A percentile compares a stretch with the other conserved stretches of the same genome.
phyloP scores from a whole-genome alignment of 352 stramenopile species.

The Globisporangium splendens region DNA sequence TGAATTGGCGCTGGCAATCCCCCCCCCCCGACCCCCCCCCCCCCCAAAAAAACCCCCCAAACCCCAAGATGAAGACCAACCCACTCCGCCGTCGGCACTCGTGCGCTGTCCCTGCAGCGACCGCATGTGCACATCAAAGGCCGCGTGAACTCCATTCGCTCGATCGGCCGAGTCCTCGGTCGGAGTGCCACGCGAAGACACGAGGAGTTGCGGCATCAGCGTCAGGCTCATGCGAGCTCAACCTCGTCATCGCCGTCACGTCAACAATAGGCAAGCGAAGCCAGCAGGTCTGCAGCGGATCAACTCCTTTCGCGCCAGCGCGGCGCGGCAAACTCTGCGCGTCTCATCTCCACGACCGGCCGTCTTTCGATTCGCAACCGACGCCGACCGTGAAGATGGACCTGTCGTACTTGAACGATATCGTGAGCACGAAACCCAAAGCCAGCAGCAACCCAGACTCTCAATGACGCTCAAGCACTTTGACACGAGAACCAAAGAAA shows the following conservation, averaged over 20 bases:
- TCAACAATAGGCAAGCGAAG: constrained; percentile 13
- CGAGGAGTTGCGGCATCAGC: constrained; percentile 7
- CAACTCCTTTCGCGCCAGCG: constrained; percentile 13
- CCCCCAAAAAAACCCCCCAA: too few species aligned
- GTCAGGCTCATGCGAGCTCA: neutral
- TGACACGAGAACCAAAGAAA: too few species aligned
- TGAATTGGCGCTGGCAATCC: too few species aligned
- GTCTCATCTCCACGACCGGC: too few species aligned
- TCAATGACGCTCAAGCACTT: too few species aligned
- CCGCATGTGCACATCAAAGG: neutral
- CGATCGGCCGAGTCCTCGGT: constrained; percentile 25
- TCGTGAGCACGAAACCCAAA: constrained; percentile 22
- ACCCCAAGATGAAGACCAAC: too few species aligned
- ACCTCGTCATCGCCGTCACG: neutral
- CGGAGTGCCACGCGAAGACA: constrained; percentile 24
- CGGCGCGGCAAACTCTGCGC: constrained; percentile 5
- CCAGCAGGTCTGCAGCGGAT: constrained; percentile 12
- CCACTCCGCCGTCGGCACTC: neutral
- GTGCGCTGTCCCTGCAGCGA: neutral
- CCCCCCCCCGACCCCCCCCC: too few species aligned
- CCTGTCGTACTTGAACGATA: constrained; percentile 42
- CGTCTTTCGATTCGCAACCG: constrained; percentile 13
- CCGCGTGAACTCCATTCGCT: constrained; percentile 19
- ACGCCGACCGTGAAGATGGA: constrained; percentile 34
- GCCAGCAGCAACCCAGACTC: too few species aligned